Percentiles rank a stretch among this genome's conserved stretches.
phyloP scores from a whole-genome alignment of 208 protist species.

The Acanthamoeba healyi region DNA sequence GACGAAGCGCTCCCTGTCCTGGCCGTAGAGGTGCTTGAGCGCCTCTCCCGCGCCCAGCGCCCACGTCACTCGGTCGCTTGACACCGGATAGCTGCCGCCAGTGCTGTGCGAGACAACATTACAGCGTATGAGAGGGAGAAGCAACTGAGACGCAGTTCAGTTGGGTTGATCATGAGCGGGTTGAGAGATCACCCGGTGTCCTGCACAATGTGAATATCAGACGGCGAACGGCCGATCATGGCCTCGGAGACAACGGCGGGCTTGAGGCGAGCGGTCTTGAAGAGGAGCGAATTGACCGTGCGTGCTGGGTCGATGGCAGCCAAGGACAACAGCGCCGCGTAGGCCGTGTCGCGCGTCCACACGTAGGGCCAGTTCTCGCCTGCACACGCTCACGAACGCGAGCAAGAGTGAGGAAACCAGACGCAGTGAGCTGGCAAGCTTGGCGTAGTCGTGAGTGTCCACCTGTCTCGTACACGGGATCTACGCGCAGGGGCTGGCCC shows the following conservation, averaged over 20 bases:
- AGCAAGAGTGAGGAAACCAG: not conserved
- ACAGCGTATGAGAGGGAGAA: no score
- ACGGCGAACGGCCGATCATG: not conserved
- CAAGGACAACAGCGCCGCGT: not conserved
- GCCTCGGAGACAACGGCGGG: not conserved
- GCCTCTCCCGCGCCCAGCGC: not conserved
- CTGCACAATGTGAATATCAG: conserved; percentile 1
- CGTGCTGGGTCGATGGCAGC: not conserved
- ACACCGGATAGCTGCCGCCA: not conserved
- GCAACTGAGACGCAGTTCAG: no score
- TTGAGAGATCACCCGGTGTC: conserved; percentile 41
- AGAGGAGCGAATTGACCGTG: not conserved
- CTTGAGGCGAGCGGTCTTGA: not conserved
- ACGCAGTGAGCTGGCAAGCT: no score
- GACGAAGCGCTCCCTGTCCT: not conserved
- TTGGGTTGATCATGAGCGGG: not conserved
- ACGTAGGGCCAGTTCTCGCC: conserved; percentile 56
- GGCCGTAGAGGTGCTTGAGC: not conserved
- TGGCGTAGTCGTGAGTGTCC: no score
- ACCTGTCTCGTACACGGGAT: conserved; percentile 46
- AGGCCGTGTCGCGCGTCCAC: conserved; percentile 20
- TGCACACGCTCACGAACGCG: not conserved
- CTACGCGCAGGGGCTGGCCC: not conserved
- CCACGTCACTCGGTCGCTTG: conserved; percentile 36
- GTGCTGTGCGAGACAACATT: not conserved